Evolutionary conservation across 352 stramenopile species (phyloP).

Genomic region (Globisporangium emineosum): DNA sequence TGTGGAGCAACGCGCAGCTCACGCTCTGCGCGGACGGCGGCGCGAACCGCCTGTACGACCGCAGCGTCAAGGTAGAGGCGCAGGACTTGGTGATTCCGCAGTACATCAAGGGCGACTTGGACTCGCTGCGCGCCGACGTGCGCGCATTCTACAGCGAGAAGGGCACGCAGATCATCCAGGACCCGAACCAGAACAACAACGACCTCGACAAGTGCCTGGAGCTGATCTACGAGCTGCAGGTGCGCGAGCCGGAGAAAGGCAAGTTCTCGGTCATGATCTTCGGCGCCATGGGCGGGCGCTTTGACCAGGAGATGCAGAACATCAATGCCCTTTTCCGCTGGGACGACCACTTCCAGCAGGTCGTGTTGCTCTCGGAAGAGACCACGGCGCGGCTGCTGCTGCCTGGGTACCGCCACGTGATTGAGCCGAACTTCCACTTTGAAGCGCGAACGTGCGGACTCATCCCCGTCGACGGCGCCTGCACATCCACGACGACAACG

Average conservation of each 20-base stretch:
- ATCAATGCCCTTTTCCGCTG: conserved; percentile 92
- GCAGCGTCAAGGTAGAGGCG: conserved; percentile 32
- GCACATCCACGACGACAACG: conserved; percentile 73
- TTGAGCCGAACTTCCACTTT: conserved; percentile 83
- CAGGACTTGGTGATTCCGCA: conserved; percentile 66
- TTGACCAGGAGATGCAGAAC: conserved; percentile 97
- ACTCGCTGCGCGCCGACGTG: conserved; percentile 90
- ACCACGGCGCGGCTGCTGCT: conserved; percentile 86
- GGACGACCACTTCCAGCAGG: conserved; percentile 67
- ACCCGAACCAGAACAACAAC: conserved; percentile 91
- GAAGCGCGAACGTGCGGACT: conserved; percentile 94
- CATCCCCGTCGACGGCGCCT: conserved; percentile 87
- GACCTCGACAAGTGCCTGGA: conserved; percentile 94
- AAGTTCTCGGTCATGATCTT: conserved; percentile 87
- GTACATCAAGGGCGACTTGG: conserved; percentile 94
- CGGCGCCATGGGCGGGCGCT: conserved; percentile 94
- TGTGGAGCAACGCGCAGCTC: conserved; percentile 62
- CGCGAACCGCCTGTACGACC: conserved; percentile 93
- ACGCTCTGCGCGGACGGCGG: conserved; percentile 94
- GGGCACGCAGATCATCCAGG: conserved; percentile 64
- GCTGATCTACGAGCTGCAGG: conserved; percentile 47
- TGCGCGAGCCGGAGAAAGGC: conserved; percentile 13
- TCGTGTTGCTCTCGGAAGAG: conserved; percentile 89
- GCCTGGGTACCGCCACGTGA: conserved; percentile 51
- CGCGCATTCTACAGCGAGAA: conserved; percentile 75